Evolutionary conservation across 2,329 filamentous ascomycete species (phyloP).

Genomic region (Colletotrichum magnum): DNA sequence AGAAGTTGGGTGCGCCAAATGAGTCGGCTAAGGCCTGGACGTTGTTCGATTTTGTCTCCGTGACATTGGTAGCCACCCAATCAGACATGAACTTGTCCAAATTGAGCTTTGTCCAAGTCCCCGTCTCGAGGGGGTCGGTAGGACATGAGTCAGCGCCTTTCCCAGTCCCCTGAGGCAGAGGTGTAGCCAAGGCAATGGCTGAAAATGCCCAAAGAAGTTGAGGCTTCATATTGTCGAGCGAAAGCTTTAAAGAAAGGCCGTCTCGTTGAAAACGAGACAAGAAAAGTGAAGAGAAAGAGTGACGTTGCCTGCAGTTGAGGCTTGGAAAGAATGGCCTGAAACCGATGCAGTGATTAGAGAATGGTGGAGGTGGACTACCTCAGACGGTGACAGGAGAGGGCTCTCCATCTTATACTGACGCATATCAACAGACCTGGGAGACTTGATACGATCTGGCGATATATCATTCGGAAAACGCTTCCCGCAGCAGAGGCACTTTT

Average conservation of each 20-base stretch:
- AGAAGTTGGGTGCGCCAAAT: background rate
- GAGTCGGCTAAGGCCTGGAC: background rate
- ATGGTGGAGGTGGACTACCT: background rate
- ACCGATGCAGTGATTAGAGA: background rate
- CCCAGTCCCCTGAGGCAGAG: background rate
- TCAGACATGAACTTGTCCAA: background rate
- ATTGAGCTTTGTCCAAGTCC: constrained; percentile 13
- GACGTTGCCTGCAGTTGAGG: background rate
- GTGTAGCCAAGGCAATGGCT: background rate
- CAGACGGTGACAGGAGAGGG: background rate
- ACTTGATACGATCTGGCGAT: background rate
- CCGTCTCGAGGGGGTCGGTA: background rate
- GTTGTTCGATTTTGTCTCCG: background rate
- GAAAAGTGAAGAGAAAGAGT: background rate
- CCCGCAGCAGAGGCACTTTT: background rate
- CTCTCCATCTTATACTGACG: background rate
- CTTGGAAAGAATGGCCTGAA: background rate
- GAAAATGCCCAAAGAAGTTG: background rate
- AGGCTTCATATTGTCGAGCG: background rate
- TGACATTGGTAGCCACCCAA: background rate
- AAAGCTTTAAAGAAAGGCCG: background rate
- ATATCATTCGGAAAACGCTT: background rate
- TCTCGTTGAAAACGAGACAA: background rate
- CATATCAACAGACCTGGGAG: no score
- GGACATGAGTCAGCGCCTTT: constrained; percentile 9